phyloP scores from a whole-genome alignment of 1,284 basidiomycete genomes.

The Stygiomarasmius scandens region DNA sequence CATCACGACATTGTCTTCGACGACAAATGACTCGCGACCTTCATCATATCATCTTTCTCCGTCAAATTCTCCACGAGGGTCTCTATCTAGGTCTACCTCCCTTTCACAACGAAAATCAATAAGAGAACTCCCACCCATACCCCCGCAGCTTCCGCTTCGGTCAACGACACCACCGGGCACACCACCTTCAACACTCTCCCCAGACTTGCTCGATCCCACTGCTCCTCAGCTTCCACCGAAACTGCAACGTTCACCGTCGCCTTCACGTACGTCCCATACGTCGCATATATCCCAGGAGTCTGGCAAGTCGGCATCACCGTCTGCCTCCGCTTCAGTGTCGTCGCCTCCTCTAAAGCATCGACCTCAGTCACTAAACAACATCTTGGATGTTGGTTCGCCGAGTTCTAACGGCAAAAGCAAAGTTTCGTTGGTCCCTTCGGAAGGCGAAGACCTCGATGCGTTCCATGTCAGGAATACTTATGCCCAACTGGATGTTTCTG shows the following conservation, averaged over 20 bases:
- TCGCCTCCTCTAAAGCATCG: constrained; percentile 30
- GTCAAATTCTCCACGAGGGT: constrained; percentile 1
- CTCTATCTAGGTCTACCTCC: background rate
- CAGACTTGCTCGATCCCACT: constrained; percentile 23
- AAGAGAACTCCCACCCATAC: constrained; percentile 16
- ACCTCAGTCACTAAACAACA: constrained; percentile 34
- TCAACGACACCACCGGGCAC: constrained; percentile 13
- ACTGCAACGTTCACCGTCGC: constrained; percentile 8
- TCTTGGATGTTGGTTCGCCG: constrained; percentile 35
- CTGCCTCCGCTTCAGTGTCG: constrained; percentile 15
- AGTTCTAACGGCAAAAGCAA: constrained; percentile 41
- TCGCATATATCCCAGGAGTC: constrained; percentile 15
- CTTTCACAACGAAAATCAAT: constrained; percentile 11
- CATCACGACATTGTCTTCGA: constrained; percentile 5
- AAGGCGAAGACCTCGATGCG: constrained; percentile 82
- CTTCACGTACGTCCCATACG: constrained; percentile 19
- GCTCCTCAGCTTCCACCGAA: constrained; percentile 4
- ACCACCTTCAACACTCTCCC: constrained; percentile 13
- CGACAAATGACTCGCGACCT: background rate
- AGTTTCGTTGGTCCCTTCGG: constrained; percentile 64
- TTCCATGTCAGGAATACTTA: constrained; percentile 90
- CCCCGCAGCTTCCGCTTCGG: background rate
- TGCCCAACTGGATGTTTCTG: constrained; percentile 79
- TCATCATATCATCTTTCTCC: constrained; percentile 6
- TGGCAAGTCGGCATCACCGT: constrained; percentile 21